These are phyloP conservation scores for Metschnikowia borealis DNA, from an alignment of 805 yeast species.

Conservation along the genomic window DNA sequence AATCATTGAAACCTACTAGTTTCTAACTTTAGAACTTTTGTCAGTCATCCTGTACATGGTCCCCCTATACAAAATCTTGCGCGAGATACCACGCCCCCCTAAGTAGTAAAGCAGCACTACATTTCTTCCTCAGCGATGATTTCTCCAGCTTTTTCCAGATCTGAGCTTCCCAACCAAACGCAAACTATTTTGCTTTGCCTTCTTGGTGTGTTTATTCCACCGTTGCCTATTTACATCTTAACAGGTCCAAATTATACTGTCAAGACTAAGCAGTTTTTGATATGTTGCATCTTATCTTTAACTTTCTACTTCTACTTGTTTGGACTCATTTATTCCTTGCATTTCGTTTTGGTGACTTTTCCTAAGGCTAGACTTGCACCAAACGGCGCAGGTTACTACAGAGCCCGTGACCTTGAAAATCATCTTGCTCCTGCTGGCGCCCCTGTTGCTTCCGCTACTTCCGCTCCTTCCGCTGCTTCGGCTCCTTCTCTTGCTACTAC, in stretches of 20 bases:
- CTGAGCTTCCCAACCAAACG: conserved; percentile 11
- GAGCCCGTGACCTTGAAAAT: not conserved
- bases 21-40: not conserved
- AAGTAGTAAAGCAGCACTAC: not conserved
- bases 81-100: not conserved
- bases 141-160: conserved; percentile 12
- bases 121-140: conserved; percentile 1
- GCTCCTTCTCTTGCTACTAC: too few species aligned
- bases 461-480: not conserved
- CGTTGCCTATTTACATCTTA: conserved; percentile 34
- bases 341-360: conserved; percentile 24
- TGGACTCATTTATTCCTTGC: conserved; percentile 31
- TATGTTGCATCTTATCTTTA: conserved; percentile 27
- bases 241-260: conserved; percentile 25
- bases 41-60: not conserved
- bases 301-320: conserved; percentile 24
- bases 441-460: not conserved
- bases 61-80: not conserved
- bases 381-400: conserved; percentile 1
- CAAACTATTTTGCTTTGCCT: conserved; percentile 27
- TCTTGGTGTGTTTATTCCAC: conserved; percentile 35
- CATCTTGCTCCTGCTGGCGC: not conserved
- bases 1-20: too few species aligned
- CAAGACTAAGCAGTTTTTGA: conserved; percentile 32
- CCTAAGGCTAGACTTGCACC: conserved; percentile 13